Percentiles rank a stretch among this genome's conserved stretches.
Evolutionary conservation across 148 eudicot genomes (phyloP).

Genomic region (Limonium bicolor): DNA sequence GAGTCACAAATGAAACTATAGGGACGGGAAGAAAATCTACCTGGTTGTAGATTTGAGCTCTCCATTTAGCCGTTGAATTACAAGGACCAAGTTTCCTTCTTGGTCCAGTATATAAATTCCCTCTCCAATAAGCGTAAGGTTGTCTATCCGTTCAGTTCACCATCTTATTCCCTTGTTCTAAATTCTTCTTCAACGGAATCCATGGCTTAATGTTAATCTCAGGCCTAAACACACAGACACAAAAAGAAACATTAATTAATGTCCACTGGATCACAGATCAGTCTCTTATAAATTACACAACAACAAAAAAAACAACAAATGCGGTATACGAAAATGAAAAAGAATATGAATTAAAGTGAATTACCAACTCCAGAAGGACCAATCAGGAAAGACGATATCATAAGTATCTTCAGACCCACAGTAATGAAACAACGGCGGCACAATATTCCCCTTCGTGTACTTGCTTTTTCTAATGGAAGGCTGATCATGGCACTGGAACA

Average conservation of each 20-base stretch:
- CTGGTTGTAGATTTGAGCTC: conserved; percentile 33
- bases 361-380: conserved; percentile 86
- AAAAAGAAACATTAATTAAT: not conserved
- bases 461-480: conserved; percentile 25
- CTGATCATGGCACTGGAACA: conserved; percentile 47
- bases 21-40: conserved; percentile 10
- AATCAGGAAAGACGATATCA: conserved; percentile 58
- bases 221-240: conserved; percentile 19
- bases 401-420: conserved; percentile 36
- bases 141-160: conserved; percentile 30
- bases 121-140: conserved; percentile 63
- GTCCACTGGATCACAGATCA: not conserved
- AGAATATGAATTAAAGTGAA: not conserved
- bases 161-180: conserved; percentile 42
- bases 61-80: conserved; percentile 30
- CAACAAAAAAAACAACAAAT: not conserved
- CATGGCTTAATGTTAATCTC: conserved; percentile 61
- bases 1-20: not conserved
- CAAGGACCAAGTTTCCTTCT: conserved; percentile 30
- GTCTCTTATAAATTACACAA: not conserved
- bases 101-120: conserved; percentile 42
- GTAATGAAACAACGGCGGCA: conserved; percentile 47
- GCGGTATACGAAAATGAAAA: not conserved
- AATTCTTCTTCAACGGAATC: conserved; percentile 30
- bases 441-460: conserved; percentile 8